These are phyloP conservation scores for Pyrenochaeta sp. DNA, from an alignment of 2,329 filamentous ascomycete species.

Conservation along the genomic window DNA sequence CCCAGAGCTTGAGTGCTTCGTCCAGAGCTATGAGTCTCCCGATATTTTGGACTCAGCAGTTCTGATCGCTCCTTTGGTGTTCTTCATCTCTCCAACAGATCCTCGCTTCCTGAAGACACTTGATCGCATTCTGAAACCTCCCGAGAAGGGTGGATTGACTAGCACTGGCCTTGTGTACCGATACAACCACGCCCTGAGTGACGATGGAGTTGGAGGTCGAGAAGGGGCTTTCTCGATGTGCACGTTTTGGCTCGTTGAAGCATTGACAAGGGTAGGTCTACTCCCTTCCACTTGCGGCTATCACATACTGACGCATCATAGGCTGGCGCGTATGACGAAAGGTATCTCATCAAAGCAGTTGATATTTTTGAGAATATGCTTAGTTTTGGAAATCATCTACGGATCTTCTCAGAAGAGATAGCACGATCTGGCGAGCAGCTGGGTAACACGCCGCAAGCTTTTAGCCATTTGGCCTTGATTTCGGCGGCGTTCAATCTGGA, in stretches of 20 bases:
- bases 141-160: conserved; percentile 78
- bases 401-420: conserved; percentile 84
- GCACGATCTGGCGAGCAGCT: conserved; percentile 77
- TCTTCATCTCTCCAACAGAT: conserved; percentile 81
- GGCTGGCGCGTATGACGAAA: conserved; percentile 65
- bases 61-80: conserved; percentile 79
- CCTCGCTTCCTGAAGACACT: conserved; percentile 77
- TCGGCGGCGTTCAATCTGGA: conserved; percentile 81
- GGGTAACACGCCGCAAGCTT: conserved; percentile 81
- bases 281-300: not conserved
- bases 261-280: conserved; percentile 71
- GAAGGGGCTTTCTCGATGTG: conserved; percentile 85
- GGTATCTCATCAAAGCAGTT: conserved; percentile 67
- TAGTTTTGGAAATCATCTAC: conserved; percentile 77
- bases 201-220: conserved; percentile 76
- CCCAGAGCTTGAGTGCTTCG: conserved; percentile 71
- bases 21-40: conserved; percentile 78
- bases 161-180: conserved; percentile 79
- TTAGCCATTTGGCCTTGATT: conserved; percentile 78
- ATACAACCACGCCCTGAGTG: conserved; percentile 73
- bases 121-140: conserved; percentile 74
- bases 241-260: conserved; percentile 84
- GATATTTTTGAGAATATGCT: conserved; percentile 82
- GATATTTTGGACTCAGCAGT: conserved; percentile 78
- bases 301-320: conserved; percentile 17